Conservation (phyloP, 1,284 basidiomycete genomes). For the Apiotrichum siamense region DNA sequence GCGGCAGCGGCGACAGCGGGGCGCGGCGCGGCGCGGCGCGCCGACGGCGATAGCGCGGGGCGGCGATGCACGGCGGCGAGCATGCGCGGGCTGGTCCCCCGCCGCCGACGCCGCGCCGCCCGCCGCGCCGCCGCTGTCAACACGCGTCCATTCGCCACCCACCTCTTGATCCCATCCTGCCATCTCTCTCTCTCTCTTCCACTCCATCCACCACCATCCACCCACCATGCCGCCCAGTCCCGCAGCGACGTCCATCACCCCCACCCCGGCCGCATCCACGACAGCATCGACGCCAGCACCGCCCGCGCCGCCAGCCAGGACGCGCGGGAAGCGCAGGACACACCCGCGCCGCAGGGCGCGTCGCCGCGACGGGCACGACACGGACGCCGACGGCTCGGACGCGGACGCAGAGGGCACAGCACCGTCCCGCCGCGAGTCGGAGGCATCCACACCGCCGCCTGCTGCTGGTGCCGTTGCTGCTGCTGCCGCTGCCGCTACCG, state of each 20-base stretch:
- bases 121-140: too few species aligned
- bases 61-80: too few species aligned
- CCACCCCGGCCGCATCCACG: slow-evolving; percentile 8
- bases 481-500: too few species aligned
- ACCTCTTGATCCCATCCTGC: too few species aligned
- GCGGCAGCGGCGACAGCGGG: too few species aligned
- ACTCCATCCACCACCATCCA: not conserved
- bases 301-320: not conserved
- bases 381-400: not conserved
- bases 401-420: not conserved
- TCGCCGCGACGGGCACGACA: slow-evolving; percentile 9
- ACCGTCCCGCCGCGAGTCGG: too few species aligned
- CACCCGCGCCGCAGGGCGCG: slow-evolving; percentile 12
- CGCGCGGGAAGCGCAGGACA: slow-evolving; percentile 2
- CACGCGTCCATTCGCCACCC: not conserved
- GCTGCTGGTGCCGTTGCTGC: too few species aligned
- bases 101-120: too few species aligned
- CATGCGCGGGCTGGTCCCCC: too few species aligned
- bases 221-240: not conserved
- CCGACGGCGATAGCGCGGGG: too few species aligned
- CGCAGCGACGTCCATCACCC: not conserved
- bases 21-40: too few species aligned
- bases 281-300: not conserved
- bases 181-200: not conserved
- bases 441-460: too few species aligned